These are phyloP conservation scores for Neonectria sp. DNA, from an alignment of 2,329 filamentous ascomycete species.

Conservation along the genomic window DNA sequence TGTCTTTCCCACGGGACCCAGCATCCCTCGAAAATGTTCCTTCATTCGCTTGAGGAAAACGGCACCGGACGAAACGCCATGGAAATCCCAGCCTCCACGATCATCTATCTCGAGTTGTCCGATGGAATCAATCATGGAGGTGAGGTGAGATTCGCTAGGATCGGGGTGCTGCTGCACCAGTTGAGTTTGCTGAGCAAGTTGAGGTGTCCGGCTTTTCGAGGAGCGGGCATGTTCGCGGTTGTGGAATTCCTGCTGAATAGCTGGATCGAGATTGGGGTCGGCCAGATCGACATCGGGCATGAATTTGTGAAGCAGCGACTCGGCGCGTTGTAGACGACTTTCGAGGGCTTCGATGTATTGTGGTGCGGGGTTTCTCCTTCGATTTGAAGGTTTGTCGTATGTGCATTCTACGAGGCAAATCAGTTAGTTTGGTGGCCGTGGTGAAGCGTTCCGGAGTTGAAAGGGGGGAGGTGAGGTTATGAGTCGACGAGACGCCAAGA, in stretches of 20 bases:
- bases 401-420: conserved; percentile 79
- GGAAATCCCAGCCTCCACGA: conserved; percentile 93
- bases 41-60: conserved; percentile 91
- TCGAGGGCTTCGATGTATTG: conserved; percentile 95
- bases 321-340: conserved; percentile 84
- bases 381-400: conserved; percentile 94
- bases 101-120: conserved; percentile 94
- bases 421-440: conserved; percentile 34
- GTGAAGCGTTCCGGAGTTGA: conserved; percentile 4
- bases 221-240: conserved; percentile 68
- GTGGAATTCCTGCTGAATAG: conserved; percentile 78
- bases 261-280: conserved; percentile 85
- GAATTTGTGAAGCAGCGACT: conserved; percentile 83
- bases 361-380: conserved; percentile 89
- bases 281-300: conserved; percentile 88
- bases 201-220: conserved; percentile 50
- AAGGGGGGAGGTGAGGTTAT: conserved; percentile 7
- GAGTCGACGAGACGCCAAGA: conserved; percentile 1
- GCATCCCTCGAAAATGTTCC: conserved; percentile 85
- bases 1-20: conserved; percentile 74
- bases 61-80: conserved; percentile 91
- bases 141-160: conserved; percentile 80
- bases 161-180: conserved; percentile 53
- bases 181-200: conserved; percentile 25
- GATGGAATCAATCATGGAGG: conserved; percentile 95